Base-by-base conservation (phyloP, 768 basidiomycete genomes). In the Fistulinella prunicolor region DNA sequence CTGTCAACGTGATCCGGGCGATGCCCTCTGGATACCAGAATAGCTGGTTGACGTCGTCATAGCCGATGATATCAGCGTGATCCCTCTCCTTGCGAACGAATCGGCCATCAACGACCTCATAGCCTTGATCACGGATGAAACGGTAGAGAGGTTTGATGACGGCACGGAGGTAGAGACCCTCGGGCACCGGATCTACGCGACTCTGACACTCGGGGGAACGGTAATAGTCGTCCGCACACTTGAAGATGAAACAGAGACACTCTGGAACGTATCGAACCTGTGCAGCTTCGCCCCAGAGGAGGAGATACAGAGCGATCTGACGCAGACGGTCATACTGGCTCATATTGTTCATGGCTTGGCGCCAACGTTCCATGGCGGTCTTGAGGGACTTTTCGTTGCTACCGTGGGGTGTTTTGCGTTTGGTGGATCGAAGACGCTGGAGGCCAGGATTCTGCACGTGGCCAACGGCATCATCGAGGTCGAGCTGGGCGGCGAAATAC, bases 21-120 rank as follows among this genome's bases (percentile, higher is more conserved):
- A 99, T 94, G 26, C 96, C 96, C 55, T 99, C 96, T 3, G 95
- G 96, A 67, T 98, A 99, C 96, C 95, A 99, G 70, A 99, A 99
- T 39, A 99, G 72, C 66, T 99, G 95, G 65, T 99, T 99, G 54
- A 98, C 87, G 70, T 99, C 96, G 67, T 99, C 96, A 61, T 99
- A 99, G 4, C 96, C 96, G 61, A 99, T 95, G 60, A 97, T 94
- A 52, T 83, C 78, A 41, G 91, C 84, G 63, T 98, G 96, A 61
- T 99, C 96, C 64, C 76, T 77, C 75, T 99, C 96, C 62, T 89
- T 78, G 62, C 92, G 79, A 36, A 98, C 87, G 67, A 95, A 97
- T 70, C 91, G 91, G 30, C 93, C 93, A 61, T 97, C 95, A 20
- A 90, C 78, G 32, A 96, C 88, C 69, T 99, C 95, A 66, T 97